Conservation (phyloP, 352 stramenopile species). For the Pythium biforme region DNA sequence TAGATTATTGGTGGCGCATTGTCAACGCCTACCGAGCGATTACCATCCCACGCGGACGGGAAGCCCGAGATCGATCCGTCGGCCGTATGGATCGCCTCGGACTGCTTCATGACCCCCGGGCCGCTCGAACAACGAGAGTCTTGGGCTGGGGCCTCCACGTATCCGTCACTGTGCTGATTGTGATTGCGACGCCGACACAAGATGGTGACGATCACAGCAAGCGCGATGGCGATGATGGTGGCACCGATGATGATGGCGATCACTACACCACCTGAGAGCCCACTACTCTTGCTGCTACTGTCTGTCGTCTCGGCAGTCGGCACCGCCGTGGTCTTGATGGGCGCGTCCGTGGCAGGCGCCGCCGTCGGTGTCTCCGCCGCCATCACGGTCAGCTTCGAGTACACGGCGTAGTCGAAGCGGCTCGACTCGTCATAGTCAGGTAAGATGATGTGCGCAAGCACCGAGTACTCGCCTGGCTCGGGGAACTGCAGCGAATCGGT, state of each 20-base stretch:
- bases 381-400: constrained; percentile 21
- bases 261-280: constrained; percentile 43
- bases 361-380: neutral
- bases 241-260: constrained; percentile 62
- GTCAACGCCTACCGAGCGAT: constrained; percentile 3
- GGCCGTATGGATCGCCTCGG: constrained; percentile 16
- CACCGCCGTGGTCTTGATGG: neutral
- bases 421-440: constrained; percentile 23
- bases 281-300: constrained; percentile 15
- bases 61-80: constrained; percentile 23
- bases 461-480: constrained; percentile 28
- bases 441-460: constrained; percentile 32
- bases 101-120: constrained; percentile 9
- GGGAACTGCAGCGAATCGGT: constrained; percentile 23
- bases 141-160: constrained; percentile 49
- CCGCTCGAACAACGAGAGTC: constrained; percentile 24
- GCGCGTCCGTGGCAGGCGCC: neutral
- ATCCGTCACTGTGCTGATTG: constrained; percentile 22
- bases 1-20: constrained; percentile 10
- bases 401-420: constrained; percentile 31
- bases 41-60: constrained; percentile 26
- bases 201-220: constrained; percentile 43
- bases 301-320: constrained; percentile 5
- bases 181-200: constrained; percentile 31
- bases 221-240: constrained; percentile 42